A percentile compares a stretch with the other conserved stretches of the same genome.
phyloP scores from a whole-genome alignment of 2,329 filamentous ascomycete genomes.

The Diatrype stigma region DNA sequence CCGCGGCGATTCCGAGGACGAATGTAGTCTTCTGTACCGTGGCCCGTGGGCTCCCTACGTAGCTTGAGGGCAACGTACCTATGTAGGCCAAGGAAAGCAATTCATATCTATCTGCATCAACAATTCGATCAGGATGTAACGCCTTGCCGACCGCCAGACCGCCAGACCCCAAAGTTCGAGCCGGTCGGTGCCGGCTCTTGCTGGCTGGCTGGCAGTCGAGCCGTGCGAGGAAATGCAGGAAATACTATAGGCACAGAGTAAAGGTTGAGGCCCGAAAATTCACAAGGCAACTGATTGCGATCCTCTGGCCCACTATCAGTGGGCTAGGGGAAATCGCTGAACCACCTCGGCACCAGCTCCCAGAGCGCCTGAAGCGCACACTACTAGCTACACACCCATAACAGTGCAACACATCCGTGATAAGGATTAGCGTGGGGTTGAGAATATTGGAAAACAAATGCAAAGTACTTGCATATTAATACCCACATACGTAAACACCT shows the following conservation, averaged over 20 bases:
- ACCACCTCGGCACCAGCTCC: not conserved
- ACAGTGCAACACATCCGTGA: not conserved
- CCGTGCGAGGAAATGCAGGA: not conserved
- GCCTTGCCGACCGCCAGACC: not conserved
- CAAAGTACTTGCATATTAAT: too few species aligned
- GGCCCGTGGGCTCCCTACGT: not conserved
- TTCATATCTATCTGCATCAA: not conserved
- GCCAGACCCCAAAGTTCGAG: not conserved
- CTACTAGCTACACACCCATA: not conserved
- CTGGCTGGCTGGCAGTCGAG: not conserved
- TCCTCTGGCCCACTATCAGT: not conserved
- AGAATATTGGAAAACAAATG: not conserved
- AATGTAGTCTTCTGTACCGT: not conserved
- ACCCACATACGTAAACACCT: too few species aligned
- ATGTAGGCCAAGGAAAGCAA: not conserved
- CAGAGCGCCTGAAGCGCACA: not conserved
- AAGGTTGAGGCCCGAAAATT: not conserved
- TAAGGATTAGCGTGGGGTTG: not conserved
- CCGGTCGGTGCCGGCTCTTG: not conserved
- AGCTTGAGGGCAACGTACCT: not conserved
- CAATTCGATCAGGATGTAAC: not conserved
- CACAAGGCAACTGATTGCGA: slow-evolving; percentile 1
- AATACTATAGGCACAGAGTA: not conserved
- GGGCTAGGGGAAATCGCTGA: not conserved
- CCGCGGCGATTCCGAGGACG: not conserved